Evolutionary conservation across 495 filamentous ascomycete genomes (phyloP).

Genomic region (Baudoinia panamericana): DNA sequence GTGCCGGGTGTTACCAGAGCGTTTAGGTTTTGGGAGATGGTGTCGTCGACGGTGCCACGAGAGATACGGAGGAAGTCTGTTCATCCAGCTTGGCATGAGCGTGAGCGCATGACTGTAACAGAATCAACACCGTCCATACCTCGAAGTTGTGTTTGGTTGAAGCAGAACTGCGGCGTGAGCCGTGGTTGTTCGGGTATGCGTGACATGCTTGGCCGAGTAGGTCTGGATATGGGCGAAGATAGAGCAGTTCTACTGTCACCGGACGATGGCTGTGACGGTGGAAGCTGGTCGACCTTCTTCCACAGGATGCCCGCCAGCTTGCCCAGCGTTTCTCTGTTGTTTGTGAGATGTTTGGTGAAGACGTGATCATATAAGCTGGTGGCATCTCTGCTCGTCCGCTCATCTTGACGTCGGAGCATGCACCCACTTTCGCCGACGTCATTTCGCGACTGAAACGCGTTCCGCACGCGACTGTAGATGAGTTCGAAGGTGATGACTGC

Average conservation of each 20-base stretch:
- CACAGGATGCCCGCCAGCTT: slow-evolving; percentile 26
- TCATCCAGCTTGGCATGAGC: slow-evolving; percentile 15
- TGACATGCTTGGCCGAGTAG: slow-evolving; percentile 40
- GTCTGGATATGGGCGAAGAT: not conserved
- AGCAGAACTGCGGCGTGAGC: slow-evolving; percentile 84
- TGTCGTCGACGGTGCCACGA: slow-evolving; percentile 75
- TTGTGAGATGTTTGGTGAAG: not conserved
- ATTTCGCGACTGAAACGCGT: not conserved
- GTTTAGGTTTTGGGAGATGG: slow-evolving; percentile 86
- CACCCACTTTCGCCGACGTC: slow-evolving; percentile 4
- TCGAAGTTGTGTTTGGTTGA: slow-evolving; percentile 71
- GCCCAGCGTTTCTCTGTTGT: no score
- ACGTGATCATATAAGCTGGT: not conserved
- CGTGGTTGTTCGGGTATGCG: slow-evolving; percentile 44
- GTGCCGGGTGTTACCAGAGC: slow-evolving; percentile 64
- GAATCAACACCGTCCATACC: no score
- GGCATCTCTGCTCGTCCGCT: no score
- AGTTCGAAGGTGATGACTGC: not conserved
- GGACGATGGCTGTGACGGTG: no score
- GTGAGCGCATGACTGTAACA: slow-evolving; percentile 8
- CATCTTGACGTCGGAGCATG: no score
- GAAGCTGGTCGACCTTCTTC: slow-evolving; percentile 11
- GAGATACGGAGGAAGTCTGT: slow-evolving; percentile 89
- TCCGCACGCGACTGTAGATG: not conserved
- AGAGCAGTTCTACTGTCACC: no score